Evolutionary conservation across 78 protist species (phyloP).

Genomic region (Pigoraptor vietnamica): DNA sequence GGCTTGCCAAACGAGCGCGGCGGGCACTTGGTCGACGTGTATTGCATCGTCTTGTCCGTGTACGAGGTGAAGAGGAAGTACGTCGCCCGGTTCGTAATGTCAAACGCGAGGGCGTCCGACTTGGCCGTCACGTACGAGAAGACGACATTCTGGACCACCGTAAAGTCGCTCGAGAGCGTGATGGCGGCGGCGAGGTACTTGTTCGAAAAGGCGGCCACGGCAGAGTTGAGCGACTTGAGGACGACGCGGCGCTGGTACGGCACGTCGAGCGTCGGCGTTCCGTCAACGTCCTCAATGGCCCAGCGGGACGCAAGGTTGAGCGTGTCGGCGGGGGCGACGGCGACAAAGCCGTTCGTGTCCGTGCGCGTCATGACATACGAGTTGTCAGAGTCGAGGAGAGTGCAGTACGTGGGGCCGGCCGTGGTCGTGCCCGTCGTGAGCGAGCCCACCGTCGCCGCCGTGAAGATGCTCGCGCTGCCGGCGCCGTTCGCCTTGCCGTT

Average conservation of each 20-base stretch:
- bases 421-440: neutral
- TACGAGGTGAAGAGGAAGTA: neutral
- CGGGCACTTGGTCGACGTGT: neutral
- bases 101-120: neutral
- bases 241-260: neutral
- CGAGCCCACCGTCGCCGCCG: neutral
- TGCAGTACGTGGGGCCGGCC: neutral
- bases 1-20: neutral
- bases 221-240: neutral
- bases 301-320: neutral
- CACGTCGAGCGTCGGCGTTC: neutral
- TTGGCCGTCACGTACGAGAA: too few species aligned
- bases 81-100: neutral
- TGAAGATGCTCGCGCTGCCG: neutral
- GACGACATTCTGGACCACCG: neutral
- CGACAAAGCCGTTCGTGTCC: neutral
- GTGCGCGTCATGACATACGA: neutral
- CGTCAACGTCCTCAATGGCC: neutral
- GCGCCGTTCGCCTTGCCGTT: neutral
- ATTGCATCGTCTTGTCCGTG: neutral
- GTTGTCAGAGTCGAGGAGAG: neutral
- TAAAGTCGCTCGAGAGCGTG: neutral
- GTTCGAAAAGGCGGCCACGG: neutral
- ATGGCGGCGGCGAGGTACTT: neutral
- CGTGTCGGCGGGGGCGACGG: neutral